Evolutionary conservation across 2,329 filamentous ascomycete species (phyloP), one percentile per base, ranked within the genome.

Genomic region (Alternaria sp.): DNA sequence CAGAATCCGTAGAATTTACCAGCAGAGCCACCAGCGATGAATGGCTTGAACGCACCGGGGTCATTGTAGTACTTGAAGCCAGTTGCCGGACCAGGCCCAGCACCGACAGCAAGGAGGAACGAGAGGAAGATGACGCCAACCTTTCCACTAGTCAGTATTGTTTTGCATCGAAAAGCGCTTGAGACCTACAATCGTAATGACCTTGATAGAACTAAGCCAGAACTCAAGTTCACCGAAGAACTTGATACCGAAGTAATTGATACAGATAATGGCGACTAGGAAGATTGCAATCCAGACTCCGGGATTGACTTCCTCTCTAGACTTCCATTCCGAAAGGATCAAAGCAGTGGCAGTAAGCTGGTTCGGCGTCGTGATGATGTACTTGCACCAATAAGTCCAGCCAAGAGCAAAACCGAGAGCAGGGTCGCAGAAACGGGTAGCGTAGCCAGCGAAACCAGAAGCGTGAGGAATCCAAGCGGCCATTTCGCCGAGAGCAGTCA

Each of bases 361-460:
- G 74, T 96, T 96, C 1, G 93, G 92, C 1, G 91, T 93, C 53
- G 92, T 87, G 73, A 96, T 94, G 77, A 96, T 92, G 78, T 96
- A 96, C 77, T 88, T 94, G 81, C 72, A 78, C 86, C 88, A 92
- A 69, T 83, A 83, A 4, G 76, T 78, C 78, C 78, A 94, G 36
- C 59, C 59, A 12, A 94, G 85, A 60, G 91, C 87, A 77, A 96
- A 96, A 58, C 92, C 92, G 25, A 96, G 86, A 63, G 91, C 91
- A 57, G 91, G 91, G 71, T 96, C 91, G 73, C 89, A 91, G 82
- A 93, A 96, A 51, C 92, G 87, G 63, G 89, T 86, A 23, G 92
- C 91, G 75, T 94, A 96, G 73, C 91, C 91, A 64, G 91, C 91
- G 80, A 96, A 96, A 70, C 92, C 92, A 76, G 90, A 88, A 58